Evolutionary conservation across 495 filamentous ascomycete species (phyloP).

Genomic region (Penicillium cosmopolitanum): DNA sequence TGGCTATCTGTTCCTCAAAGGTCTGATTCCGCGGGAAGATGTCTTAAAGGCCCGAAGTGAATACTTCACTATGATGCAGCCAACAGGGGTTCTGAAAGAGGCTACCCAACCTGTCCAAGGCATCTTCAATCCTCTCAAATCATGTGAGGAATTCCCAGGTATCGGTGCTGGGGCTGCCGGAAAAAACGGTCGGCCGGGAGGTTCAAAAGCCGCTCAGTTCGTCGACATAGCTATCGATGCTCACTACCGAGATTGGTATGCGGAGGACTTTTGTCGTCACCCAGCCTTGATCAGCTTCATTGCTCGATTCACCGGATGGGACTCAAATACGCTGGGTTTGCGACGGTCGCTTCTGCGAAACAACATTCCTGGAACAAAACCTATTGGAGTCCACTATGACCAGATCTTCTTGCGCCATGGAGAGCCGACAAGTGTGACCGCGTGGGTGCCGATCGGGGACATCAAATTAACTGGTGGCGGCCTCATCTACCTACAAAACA

Average conservation of each 20-base stretch:
- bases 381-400: conserved; percentile 56
- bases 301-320: conserved; percentile 40
- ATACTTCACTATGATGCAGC: conserved; percentile 52
- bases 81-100: conserved; percentile 49
- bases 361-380: conserved; percentile 51
- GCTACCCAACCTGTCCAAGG: conserved; percentile 28
- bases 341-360: conserved; percentile 47
- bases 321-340: conserved; percentile 37
- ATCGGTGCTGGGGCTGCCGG: conserved; percentile 11
- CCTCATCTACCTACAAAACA: conserved; percentile 50
- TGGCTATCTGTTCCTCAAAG: conserved; percentile 40
- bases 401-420: conserved; percentile 54
- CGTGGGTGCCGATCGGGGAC: conserved; percentile 54
- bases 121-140: conserved; percentile 40
- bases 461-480: conserved; percentile 46
- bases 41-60: conserved; percentile 49
- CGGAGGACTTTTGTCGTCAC: conserved; percentile 44
- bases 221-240: conserved; percentile 23
- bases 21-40: conserved; percentile 47
- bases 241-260: conserved; percentile 29
- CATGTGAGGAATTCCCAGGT: conserved; percentile 6
- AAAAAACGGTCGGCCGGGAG: conserved; percentile 34
- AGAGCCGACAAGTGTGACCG: conserved; percentile 47
- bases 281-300: conserved; percentile 44
- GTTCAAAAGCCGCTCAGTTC: conserved; percentile 22